A percentile compares a stretch with the other conserved stretches of the same genome.
Conservation (phyloP, 768 basidiomycete species). For the Amanita thiersii region DNA sequence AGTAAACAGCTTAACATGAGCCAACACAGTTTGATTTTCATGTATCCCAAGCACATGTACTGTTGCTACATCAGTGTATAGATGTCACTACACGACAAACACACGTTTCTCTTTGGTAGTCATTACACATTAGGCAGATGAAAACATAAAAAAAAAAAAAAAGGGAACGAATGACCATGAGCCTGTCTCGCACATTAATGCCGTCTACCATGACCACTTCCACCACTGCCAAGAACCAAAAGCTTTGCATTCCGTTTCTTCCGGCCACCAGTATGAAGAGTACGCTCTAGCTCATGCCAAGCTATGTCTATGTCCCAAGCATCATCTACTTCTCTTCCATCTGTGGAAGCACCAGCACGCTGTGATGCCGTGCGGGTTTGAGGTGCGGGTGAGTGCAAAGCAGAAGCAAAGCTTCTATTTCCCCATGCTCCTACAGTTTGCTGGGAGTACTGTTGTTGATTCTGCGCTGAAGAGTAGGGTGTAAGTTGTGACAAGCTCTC, state of each 20-base stretch:
- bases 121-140: neutral
- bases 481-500: neutral
- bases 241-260: constrained; percentile 57
- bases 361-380: constrained; percentile 11
- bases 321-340: constrained; percentile 35
- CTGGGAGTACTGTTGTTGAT: neutral
- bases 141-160: constrained; percentile 7
- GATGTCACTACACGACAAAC: constrained; percentile 4
- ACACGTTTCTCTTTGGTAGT: neutral
- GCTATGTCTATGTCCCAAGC: constrained; percentile 76
- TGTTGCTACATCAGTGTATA: constrained; percentile 21
- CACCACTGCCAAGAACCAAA: constrained; percentile 66
- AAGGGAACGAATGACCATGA: constrained; percentile 1
- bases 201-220: constrained; percentile 46
- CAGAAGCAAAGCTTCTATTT: constrained; percentile 73
- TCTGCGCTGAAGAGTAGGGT: too few species aligned
- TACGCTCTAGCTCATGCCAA: constrained; percentile 75
- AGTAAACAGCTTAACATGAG: neutral
- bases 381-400: constrained; percentile 46
- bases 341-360: constrained; percentile 8
- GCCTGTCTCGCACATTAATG: constrained; percentile 19
- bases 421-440: constrained; percentile 61
- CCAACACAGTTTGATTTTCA: constrained; percentile 8
- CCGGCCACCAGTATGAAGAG: constrained; percentile 35
- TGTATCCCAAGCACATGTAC: constrained; percentile 15